Evolutionary conservation across 345 rosid genomes (phyloP).

Genomic region (Atalantia buxifolia): DNA sequence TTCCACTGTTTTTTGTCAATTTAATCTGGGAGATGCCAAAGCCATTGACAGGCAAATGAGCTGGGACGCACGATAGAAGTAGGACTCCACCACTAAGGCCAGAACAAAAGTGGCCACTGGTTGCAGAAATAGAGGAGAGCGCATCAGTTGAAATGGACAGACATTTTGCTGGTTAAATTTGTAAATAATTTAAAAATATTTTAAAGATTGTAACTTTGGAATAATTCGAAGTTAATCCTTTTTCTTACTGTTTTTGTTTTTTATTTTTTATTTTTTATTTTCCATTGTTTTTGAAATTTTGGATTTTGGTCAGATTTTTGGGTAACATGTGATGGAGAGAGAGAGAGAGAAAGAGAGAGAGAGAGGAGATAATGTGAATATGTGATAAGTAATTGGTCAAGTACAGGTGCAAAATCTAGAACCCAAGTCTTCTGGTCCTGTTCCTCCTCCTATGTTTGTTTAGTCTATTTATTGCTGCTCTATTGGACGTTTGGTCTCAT

Average conservation of each 20-base stretch:
- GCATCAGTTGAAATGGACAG: slow-evolving; percentile 10
- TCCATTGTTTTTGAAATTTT: background rate
- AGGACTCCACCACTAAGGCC: slow-evolving; percentile 14
- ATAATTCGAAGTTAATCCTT: no score
- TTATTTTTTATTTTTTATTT: background rate
- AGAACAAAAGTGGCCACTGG: slow-evolving; percentile 11
- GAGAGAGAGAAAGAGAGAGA: background rate
- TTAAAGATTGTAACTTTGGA: no score
- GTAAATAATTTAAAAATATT: no score
- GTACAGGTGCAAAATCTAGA: background rate
- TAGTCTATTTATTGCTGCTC: background rate
- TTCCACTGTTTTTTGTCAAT: background rate
- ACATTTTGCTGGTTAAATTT: background rate
- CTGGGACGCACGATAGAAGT: slow-evolving; percentile 33
- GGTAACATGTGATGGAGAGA: background rate
- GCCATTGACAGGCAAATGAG: slow-evolving; percentile 12
- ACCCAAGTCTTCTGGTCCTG: background rate
- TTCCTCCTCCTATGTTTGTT: background rate
- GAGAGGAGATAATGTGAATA: background rate
- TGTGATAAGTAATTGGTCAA: background rate
- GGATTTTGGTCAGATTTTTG: background rate
- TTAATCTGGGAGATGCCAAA: background rate
- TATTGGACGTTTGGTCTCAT: background rate
- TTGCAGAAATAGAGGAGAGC: slow-evolving; percentile 1
- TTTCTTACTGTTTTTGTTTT: background rate